Conservation (phyloP, 257 asterid species). For the Buddleja alternifolia region DNA sequence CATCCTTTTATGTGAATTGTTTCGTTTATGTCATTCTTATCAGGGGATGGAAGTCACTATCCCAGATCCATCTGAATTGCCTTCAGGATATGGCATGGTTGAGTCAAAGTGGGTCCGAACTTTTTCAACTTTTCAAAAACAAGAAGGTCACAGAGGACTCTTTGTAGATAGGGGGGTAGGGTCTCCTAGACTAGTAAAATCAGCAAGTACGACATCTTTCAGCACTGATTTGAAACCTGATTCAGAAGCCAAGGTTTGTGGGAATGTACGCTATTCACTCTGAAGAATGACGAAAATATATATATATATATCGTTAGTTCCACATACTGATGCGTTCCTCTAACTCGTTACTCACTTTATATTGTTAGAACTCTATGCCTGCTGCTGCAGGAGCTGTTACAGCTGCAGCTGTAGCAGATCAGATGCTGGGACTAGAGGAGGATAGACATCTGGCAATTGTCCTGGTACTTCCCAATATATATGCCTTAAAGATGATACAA, state of each 20-base stretch:
- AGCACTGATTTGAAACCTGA: conserved; percentile 57
- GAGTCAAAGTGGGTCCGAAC: conserved; percentile 79
- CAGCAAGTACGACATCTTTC: conserved; percentile 67
- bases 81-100: conserved; percentile 53
- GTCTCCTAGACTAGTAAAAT: conserved; percentile 84
- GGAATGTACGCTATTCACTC: conserved; percentile 7
- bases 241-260: conserved; percentile 79
- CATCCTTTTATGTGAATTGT: conserved; percentile 28
- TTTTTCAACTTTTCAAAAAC: conserved; percentile 67
- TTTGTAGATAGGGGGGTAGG: conserved; percentile 99
- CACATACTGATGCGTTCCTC: conserved; percentile 16
- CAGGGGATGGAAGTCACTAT: conserved; percentile 72
- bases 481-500: conserved; percentile 14
- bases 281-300: conserved; percentile 24
- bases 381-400: conserved; percentile 99
- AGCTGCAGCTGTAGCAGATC: conserved; percentile 99
- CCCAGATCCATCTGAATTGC: conserved; percentile 56
- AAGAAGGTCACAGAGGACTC: conserved; percentile 84
- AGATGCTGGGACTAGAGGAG: conserved; percentile 99
- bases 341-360: conserved; percentile 33
- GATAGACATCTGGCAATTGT: conserved; percentile 95
- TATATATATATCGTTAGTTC: not conserved
- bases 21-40: conserved; percentile 28
- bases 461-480: conserved; percentile 53
- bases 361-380: conserved; percentile 82